phyloP scores from a whole-genome alignment of 1,284 basidiomycete species.

The Trichosporon sp. region DNA sequence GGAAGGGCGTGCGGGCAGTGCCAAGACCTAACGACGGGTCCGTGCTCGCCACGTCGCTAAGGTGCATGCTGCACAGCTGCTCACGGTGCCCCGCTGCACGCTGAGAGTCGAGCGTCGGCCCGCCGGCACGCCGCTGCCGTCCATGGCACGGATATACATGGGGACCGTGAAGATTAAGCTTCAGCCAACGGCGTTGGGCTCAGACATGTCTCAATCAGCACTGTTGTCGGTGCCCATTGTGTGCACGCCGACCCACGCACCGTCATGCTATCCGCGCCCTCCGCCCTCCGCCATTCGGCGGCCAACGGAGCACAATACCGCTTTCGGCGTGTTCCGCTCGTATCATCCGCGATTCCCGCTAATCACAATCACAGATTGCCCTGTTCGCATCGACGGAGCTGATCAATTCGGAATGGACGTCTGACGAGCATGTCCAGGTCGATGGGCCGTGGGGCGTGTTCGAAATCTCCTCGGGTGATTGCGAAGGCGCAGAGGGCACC shows the following conservation, averaged over 20 bases:
- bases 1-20: no score
- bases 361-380: conserved; percentile 28
- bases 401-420: conserved; percentile 30
- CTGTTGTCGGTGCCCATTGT: not conserved
- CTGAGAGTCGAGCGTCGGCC: no score
- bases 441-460: conserved; percentile 41
- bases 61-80: no score
- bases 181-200: not conserved
- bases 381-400: conserved; percentile 34
- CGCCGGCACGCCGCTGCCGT: not conserved
- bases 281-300: no score
- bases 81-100: not conserved
- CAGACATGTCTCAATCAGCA: not conserved
- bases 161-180: not conserved
- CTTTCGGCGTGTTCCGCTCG: not conserved
- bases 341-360: not conserved
- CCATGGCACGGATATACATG: not conserved
- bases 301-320: not conserved
- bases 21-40: no score
- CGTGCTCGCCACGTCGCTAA: no score
- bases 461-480: conserved; percentile 39
- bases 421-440: conserved; percentile 25
- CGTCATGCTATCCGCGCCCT: not conserved
- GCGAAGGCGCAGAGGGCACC: conserved; percentile 20
- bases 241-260: not conserved